These are phyloP conservation scores for Linaria vulgaris DNA, from an alignment of 257 asterid species.

Conservation along the genomic window DNA sequence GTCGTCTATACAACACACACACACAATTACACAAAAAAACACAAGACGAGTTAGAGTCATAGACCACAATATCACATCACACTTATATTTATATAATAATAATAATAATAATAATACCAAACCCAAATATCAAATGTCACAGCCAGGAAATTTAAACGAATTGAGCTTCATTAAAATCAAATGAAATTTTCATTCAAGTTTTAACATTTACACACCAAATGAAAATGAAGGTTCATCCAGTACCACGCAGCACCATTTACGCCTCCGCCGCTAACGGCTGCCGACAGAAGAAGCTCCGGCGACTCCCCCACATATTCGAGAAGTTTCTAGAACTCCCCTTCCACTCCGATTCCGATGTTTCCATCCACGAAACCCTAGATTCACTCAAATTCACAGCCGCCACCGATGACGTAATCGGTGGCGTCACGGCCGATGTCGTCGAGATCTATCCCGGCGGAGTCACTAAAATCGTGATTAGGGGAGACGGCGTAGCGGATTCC, in stretches of 20 bases:
- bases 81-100: too few relatives aligned
- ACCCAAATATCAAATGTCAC: too few relatives aligned
- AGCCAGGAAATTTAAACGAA: too few relatives aligned
- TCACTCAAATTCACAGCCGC: constrained; percentile 48
- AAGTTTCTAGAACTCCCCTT: constrained; percentile 74
- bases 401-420: constrained; percentile 44
- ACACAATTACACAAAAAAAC: too few relatives aligned
- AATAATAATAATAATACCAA: too few relatives aligned
- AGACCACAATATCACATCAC: too few relatives aligned
- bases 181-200: too few relatives aligned
- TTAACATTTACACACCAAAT: too few relatives aligned
- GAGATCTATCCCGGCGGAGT: constrained; percentile 78
- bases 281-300: constrained; percentile 59
- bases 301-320: constrained; percentile 74
- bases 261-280: constrained; percentile 42
- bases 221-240: constrained; percentile 66
- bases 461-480: constrained; percentile 56
- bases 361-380: constrained; percentile 47
- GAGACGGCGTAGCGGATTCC: constrained; percentile 33
- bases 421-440: constrained; percentile 52
- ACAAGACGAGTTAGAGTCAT: too few relatives aligned
- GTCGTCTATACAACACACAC: too few relatives aligned
- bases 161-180: too few relatives aligned
- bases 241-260: constrained; percentile 48
- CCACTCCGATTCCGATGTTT: constrained; percentile 59